phyloP scores from a whole-genome alignment of 192 early-diverging fungal genomes.

The Radiomyces spectabilis region DNA sequence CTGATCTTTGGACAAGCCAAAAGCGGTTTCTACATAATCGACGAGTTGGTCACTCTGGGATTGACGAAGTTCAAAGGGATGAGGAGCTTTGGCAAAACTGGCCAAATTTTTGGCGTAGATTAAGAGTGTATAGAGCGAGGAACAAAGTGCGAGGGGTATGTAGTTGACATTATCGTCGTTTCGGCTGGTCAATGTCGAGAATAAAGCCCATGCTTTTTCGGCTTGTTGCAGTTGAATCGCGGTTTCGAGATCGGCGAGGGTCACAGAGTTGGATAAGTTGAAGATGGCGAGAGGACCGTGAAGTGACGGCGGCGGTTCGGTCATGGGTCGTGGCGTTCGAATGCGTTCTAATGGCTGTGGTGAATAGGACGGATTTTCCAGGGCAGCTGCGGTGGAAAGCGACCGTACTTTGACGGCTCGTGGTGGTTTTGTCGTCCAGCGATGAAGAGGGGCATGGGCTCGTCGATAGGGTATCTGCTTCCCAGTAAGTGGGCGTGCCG shows the following conservation, averaged over 20 bases:
- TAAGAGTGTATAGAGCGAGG: conserved; percentile 7
- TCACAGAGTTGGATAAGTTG: neutral
- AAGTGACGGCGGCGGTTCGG: neutral
- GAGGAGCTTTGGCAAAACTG: neutral
- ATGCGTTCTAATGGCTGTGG: neutral
- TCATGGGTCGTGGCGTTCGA: neutral
- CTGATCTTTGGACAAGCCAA: neutral
- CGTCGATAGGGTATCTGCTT: neutral
- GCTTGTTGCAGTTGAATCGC: conserved; percentile 11
- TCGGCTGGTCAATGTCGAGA: neutral
- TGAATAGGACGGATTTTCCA: too few relatives aligned
- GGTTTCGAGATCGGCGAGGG: neutral
- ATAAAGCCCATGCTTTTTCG: conserved; percentile 11
- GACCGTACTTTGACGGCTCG: neutral
- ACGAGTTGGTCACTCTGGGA: conserved; percentile 11
- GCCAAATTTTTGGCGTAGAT: neutral
- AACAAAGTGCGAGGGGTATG: conserved; percentile 9
- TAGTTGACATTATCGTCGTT: neutral
- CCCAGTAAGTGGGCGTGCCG: neutral
- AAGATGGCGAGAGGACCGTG: neutral
- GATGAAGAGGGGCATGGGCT: neutral
- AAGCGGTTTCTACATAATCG: conserved; percentile 1
- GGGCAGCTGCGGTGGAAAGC: neutral
- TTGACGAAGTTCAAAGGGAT: neutral
- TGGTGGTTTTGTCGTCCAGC: neutral